Conservation (phyloP, 73 alveolate species). For the Blepharisma japonicum region DNA sequence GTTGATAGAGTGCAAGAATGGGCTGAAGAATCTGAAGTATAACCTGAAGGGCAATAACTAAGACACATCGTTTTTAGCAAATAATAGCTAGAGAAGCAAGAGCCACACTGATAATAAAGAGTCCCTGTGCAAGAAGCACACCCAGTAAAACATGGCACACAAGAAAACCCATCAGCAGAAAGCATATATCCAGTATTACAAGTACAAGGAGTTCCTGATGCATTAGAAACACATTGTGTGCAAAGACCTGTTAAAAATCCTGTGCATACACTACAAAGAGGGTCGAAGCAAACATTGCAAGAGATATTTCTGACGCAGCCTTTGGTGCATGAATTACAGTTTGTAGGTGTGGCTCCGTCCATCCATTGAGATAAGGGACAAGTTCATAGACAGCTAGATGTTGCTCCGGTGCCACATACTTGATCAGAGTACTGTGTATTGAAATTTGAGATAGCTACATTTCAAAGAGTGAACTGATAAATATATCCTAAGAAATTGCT, state of each 20-base stretch:
- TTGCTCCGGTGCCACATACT: too few relatives aligned
- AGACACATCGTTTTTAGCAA: not conserved
- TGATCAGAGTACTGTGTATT: too few relatives aligned
- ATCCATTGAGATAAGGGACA: too few relatives aligned
- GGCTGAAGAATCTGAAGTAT: not conserved
- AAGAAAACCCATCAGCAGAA: not conserved
- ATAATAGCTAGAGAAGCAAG: not conserved
- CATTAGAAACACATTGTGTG: not conserved
- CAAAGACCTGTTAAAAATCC: not conserved
- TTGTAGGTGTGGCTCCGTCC: too few relatives aligned
- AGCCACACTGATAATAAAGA: too few relatives aligned
- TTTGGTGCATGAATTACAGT: not conserved
- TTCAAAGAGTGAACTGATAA: too few relatives aligned
- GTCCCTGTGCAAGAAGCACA: not conserved
- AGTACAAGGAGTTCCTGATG: slow-evolving; percentile 9
- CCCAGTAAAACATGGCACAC: not conserved
- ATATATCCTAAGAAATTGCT: too few relatives aligned
- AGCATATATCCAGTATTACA: not conserved
- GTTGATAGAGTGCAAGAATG: not conserved
- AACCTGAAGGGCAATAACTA: not conserved
- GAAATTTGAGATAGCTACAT: too few relatives aligned
- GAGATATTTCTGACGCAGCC: not conserved
- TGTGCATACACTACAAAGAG: not conserved
- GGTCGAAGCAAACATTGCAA: slow-evolving; percentile 4
- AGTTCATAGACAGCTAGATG: too few relatives aligned